Conservation (phyloP, 2,329 filamentous ascomycete genomes). For the Gaeumannomyces sp. region DNA sequence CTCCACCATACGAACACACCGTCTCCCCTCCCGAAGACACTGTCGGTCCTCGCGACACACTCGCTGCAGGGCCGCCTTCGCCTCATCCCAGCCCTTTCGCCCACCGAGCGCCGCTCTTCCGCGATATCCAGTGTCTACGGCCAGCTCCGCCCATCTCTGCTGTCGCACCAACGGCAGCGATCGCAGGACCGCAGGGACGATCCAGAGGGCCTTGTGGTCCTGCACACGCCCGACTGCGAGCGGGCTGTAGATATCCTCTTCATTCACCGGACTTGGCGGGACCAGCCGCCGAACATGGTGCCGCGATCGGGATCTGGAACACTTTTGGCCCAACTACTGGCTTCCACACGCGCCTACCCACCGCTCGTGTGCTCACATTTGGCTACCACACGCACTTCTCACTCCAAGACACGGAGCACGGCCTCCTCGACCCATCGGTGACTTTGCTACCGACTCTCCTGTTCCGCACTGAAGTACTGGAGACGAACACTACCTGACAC, state of each 20-base stretch:
- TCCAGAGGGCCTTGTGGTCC: conserved; percentile 29
- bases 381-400: conserved; percentile 26
- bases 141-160: background rate
- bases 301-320: conserved; percentile 18
- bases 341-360: conserved; percentile 22
- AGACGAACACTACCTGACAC: conserved; percentile 13
- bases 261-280: conserved; percentile 29
- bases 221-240: background rate
- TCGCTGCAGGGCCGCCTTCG: too few relatives aligned
- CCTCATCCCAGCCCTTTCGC: too few relatives aligned
- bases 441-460: conserved; percentile 21
- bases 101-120: too few relatives aligned
- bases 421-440: conserved; percentile 12
- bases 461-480: conserved; percentile 19
- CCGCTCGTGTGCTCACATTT: conserved; percentile 25
- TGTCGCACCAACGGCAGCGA: too few relatives aligned
- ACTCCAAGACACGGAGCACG: conserved; percentile 13
- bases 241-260: conserved; percentile 24
- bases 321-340: conserved; percentile 27
- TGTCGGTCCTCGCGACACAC: too few relatives aligned
- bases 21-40: too few relatives aligned
- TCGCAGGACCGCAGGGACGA: conserved; percentile 33
- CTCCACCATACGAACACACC: too few relatives aligned
- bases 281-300: conserved; percentile 26
- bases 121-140: background rate